Base-by-base conservation (phyloP, 2,329 filamentous ascomycete genomes). In the Phialophora verrucosa region DNA sequence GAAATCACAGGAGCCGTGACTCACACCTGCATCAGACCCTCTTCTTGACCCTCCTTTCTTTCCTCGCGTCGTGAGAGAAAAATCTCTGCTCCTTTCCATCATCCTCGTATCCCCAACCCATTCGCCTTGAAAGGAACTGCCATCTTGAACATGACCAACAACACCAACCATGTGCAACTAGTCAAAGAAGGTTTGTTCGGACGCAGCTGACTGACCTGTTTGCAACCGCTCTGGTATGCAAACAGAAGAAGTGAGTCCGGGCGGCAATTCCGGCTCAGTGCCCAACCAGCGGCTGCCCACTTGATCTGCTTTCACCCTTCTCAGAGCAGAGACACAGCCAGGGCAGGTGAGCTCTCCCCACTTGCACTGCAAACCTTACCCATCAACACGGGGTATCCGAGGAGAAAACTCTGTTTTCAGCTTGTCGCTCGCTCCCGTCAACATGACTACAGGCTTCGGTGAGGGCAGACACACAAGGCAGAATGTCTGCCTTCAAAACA, bases 21-120 rank as follows among this genome's bases (percentile, higher is more conserved):
- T 68, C 66, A 65, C 57, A 23, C n/a, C 57, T 63, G 44, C 44
- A 59, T 67, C 65, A 42, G 49, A 50, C 64, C 58, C 31, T 42
- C 51, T 31, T 42, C 51, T 31, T 50, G 31, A 12, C 62, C 38
- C 59, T 38, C 51, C 59, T 42, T 42, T 54, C 17, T 14, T 42
- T 32, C 59, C 8, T 32, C 42, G 20, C 35, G 14, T 27, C 20
- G 10, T n/a, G 38, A 17, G n/a, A n/a, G n/a, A 44, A 44, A n/a
- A 44, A 44, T 44, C 20, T 44, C 38, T 44, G 14, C 38, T 44
- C n/a, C 38, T 44, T 44, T 44, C 38, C 17, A 44, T 44, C 38
- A 6, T n/a, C 17, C 38, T 44, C 38, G 38, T 44, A 44, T 44
- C 7, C 38, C 38, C 38, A 42, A 17, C 38, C 47, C 47, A 50